A percentile compares a stretch with the other conserved stretches of the same genome.
These are phyloP conservation scores for Smallanthus sonchifolius DNA, from an alignment of 129 eudicot species.

Conservation along the genomic window DNA sequence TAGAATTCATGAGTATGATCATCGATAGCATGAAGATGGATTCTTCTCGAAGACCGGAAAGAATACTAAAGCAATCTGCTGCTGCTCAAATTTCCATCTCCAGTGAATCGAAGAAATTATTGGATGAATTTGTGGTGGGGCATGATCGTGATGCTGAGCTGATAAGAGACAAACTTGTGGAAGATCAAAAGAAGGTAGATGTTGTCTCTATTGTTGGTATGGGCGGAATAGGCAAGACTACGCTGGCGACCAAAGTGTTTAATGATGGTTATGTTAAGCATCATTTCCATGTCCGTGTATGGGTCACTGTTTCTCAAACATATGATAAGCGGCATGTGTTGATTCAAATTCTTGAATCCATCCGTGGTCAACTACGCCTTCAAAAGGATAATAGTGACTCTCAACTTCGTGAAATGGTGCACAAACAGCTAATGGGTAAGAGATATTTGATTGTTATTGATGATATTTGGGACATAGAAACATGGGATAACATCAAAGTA, in stretches of 20 bases:
- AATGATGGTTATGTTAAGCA: background rate
- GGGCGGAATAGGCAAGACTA: slow-evolving; percentile 39
- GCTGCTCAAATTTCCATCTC: background rate
- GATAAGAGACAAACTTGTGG: background rate
- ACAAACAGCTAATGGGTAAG: background rate
- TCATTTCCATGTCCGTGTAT: slow-evolving; percentile 25
- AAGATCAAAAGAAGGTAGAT: background rate
- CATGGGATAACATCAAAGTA: background rate
- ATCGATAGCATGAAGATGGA: background rate
- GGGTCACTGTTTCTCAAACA: slow-evolving; percentile 35
- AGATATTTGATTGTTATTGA: too few species aligned
- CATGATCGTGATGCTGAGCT: background rate
- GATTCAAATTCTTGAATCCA: slow-evolving; percentile 2
- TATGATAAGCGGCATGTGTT: slow-evolving; percentile 6
- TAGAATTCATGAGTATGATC: background rate
- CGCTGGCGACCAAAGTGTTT: slow-evolving; percentile 32
- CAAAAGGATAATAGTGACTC: background rate
- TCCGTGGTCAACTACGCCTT: background rate
- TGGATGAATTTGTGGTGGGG: background rate
- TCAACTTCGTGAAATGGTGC: slow-evolving; percentile 4
- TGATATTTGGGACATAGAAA: too few species aligned
- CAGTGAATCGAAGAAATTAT: background rate
- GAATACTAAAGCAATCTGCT: background rate
- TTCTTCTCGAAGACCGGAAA: background rate
- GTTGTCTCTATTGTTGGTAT: slow-evolving; percentile 24